phyloP scores from a whole-genome alignment of 1,284 basidiomycete genomes.

The Ceratobasidium sp. region DNA sequence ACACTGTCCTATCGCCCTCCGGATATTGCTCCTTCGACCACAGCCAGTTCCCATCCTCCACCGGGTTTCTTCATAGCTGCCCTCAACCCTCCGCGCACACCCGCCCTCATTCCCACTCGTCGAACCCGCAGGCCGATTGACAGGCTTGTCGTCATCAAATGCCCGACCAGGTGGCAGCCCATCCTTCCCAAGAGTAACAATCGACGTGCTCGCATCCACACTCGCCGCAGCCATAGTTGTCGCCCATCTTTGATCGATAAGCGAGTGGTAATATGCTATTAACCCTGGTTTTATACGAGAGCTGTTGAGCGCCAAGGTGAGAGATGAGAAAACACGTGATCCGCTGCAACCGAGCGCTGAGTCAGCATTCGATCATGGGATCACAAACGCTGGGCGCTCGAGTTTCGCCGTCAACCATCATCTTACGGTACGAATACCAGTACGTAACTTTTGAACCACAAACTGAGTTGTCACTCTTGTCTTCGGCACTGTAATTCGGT shows the following conservation, averaged over 20 bases:
- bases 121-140: constrained; percentile 39
- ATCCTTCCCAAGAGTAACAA: constrained; percentile 40
- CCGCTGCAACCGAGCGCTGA: neutral
- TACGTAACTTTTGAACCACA: too few species aligned
- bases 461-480: too few species aligned
- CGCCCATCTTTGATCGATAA: neutral
- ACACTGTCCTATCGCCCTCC: constrained; percentile 76
- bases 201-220: constrained; percentile 34
- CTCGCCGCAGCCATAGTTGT: constrained; percentile 47
- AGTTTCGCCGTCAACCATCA: too few species aligned
- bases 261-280: neutral
- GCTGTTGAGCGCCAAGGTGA: neutral
- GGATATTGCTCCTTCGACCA: constrained; percentile 75
- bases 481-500: too few species aligned
- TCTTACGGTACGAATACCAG: too few species aligned
- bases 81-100: constrained; percentile 14
- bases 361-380: too few species aligned
- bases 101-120: neutral
- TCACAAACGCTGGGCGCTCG: too few species aligned
- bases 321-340: constrained; percentile 3
- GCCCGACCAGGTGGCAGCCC: constrained; percentile 45
- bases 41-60: constrained; percentile 74
- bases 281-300: too few species aligned
- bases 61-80: constrained; percentile 37
- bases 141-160: constrained; percentile 49